Percentiles rank a stretch among this genome's conserved stretches.
Conservation (phyloP, 2,329 filamentous ascomycete genomes). For the Aspergillus costaricaensis region DNA sequence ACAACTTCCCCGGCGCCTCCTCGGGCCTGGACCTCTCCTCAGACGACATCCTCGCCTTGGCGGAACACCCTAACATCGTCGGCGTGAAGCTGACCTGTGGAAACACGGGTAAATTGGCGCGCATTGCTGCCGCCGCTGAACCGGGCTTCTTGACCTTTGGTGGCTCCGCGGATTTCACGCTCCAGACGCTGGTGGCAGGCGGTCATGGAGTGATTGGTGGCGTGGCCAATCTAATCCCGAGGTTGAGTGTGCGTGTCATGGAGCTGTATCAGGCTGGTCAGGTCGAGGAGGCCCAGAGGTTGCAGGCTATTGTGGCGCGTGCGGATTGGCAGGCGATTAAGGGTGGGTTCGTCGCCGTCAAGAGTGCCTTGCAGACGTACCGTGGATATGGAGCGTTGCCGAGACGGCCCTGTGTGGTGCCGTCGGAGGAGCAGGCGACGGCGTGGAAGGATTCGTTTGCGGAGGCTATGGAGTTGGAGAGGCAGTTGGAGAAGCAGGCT, state of each 20-base stretch:
- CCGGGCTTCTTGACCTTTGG: conserved; percentile 77
- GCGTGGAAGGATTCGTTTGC: conserved; percentile 40
- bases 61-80: conserved; percentile 64
- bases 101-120: conserved; percentile 71
- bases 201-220: conserved; percentile 84
- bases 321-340: conserved; percentile 84
- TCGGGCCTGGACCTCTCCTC: conserved; percentile 69
- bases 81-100: conserved; percentile 73
- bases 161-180: conserved; percentile 83
- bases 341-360: conserved; percentile 81
- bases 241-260: conserved; percentile 77
- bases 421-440: conserved; percentile 37
- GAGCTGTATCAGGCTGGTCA: conserved; percentile 73
- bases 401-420: conserved; percentile 63
- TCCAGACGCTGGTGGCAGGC: conserved; percentile 76
- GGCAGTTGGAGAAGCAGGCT: conserved; percentile 28
- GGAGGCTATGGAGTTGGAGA: conserved; percentile 43
- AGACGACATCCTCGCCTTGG: conserved; percentile 62
- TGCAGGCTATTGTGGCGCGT: conserved; percentile 76
- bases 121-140: conserved; percentile 56
- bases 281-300: conserved; percentile 69
- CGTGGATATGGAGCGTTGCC: conserved; percentile 80
- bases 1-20: conserved; percentile 71
- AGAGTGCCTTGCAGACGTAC: conserved; percentile 76
- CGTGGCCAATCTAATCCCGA: conserved; percentile 81